Base-by-base conservation (phyloP, 2,329 filamentous ascomycete species). In the Rachicladosporium sp. region DNA sequence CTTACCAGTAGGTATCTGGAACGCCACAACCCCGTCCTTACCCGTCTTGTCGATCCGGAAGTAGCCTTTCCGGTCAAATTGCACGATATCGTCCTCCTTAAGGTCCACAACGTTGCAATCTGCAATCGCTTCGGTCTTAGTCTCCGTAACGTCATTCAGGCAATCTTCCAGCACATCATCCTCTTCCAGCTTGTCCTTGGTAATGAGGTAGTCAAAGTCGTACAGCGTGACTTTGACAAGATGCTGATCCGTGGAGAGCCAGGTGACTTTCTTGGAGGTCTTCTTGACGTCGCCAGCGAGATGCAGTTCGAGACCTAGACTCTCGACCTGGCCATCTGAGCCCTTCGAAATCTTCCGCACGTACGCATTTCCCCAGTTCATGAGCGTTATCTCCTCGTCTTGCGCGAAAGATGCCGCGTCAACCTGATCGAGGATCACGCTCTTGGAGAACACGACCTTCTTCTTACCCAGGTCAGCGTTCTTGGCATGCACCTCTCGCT, bases 231-330 rank as follows among this genome's bases (percentile, higher is more conserved):
- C 79, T 6, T 80, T 78, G 10, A 93, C 71, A 1, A 94, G 73
- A 43, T 82, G 74, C 65, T 89, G 82, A 49, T 84, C 76, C 1
- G 73, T 74, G 1, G 85, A 80, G 35, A 96, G 68, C 89, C 89
- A 96, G 1, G 88, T 95, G 30, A 96, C 77, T 71, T 96, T 96
- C 76, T 95, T 95, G 56, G 86, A 79, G 0, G 89, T 96, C 57
- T 84, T 81, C 71, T 93, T 94, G 62, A 96, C 84, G 60, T 96
- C 89, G 41, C 89, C 88, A 53, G 82, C 77, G 36, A 95, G 75
- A 62, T 96, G 82, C n/a, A 95, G 76, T 64, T 94, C 85, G 39
- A 91, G 70, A 42, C 82, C 81, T 31, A 94, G 70, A 29, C 66
- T 68, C 9, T 78, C 80, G 52, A 94, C 78, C 15, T 3, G 15